Conservation (phyloP, 2,329 filamentous ascomycete genomes). For the Colletotrichum sp. region DNA sequence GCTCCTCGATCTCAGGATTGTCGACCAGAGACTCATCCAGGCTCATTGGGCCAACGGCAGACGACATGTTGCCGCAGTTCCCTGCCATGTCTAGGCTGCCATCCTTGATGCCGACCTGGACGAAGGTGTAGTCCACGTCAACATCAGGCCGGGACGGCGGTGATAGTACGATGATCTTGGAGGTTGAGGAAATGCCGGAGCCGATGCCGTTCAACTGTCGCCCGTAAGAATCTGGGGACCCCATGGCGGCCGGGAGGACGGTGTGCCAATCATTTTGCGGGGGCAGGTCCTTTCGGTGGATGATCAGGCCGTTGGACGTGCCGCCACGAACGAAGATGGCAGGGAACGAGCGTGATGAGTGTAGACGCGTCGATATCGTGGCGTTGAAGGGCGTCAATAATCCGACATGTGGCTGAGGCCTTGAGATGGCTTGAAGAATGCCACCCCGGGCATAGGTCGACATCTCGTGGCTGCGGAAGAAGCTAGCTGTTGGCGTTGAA, state of each 20-base stretch:
- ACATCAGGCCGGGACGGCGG: slow-evolving; percentile 43
- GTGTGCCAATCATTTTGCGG: slow-evolving; percentile 34
- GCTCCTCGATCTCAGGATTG: not conserved
- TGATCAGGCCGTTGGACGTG: slow-evolving; percentile 31
- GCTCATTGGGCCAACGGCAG: slow-evolving; percentile 55
- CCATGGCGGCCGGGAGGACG: slow-evolving; percentile 30
- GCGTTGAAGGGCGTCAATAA: not conserved
- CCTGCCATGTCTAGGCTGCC: slow-evolving; percentile 53
- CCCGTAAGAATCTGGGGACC: slow-evolving; percentile 26
- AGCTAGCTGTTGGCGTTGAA: not conserved
- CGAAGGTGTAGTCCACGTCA: slow-evolving; percentile 67
- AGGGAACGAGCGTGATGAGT: slow-evolving; percentile 29
- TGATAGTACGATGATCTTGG: slow-evolving; percentile 63
- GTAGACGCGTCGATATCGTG: not conserved
- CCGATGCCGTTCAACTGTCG: slow-evolving; percentile 22
- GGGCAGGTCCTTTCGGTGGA: slow-evolving; percentile 39
- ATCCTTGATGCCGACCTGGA: slow-evolving; percentile 60
- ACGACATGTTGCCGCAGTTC: slow-evolving; percentile 48
- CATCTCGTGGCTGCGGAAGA: not conserved
- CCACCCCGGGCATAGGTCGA: not conserved
- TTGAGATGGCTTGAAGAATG: not conserved
- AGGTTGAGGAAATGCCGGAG: slow-evolving; percentile 29
- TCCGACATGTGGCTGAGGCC: not conserved
- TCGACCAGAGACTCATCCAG: slow-evolving; percentile 53
- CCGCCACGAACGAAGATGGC: slow-evolving; percentile 40